phyloP scores from a whole-genome alignment of 345 rosid genomes.

The Syzygium grande region DNA sequence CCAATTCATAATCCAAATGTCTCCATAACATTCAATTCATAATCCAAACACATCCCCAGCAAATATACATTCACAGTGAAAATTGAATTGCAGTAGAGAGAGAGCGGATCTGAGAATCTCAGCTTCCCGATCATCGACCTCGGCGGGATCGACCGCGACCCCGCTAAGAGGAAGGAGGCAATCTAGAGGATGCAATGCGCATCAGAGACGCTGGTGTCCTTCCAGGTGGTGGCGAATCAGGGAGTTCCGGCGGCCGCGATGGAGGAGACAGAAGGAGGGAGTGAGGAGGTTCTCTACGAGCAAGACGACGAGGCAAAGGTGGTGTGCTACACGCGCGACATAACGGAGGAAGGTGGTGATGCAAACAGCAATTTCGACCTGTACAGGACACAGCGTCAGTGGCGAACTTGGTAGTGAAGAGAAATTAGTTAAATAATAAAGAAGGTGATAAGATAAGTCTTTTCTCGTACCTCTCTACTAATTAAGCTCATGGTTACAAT shows the following conservation, averaged over 20 bases:
- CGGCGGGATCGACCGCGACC: no score
- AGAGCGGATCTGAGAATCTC: no score
- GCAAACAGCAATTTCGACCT: conserved; percentile 35
- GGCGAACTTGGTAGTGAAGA: conserved; percentile 9
- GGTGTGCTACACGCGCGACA: conserved; percentile 8
- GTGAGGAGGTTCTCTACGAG: conserved; percentile 10
- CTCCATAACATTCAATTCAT: no score
- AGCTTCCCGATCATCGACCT: no score
- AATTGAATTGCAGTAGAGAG: no score
- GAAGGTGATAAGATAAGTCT: not conserved
- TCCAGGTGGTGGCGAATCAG: conserved; percentile 21
- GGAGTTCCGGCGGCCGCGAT: conserved; percentile 14
- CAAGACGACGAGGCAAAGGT: conserved; percentile 15
- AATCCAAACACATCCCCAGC: no score
- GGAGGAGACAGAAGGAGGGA: conserved; percentile 15
- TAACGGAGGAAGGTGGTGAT: conserved; percentile 3
- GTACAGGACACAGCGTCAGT: conserved; percentile 16
- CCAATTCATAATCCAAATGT: no score
- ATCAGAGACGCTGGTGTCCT: conserved; percentile 17
- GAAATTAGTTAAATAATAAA: not conserved
- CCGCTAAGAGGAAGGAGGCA: not conserved
- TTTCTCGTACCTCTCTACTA: not conserved
- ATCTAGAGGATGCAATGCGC: not conserved
- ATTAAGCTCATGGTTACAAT: not conserved
- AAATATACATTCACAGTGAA: no score